These are phyloP conservation scores for Apiospora hydei DNA, from an alignment of 2,329 filamentous ascomycete species.

Conservation along the genomic window DNA sequence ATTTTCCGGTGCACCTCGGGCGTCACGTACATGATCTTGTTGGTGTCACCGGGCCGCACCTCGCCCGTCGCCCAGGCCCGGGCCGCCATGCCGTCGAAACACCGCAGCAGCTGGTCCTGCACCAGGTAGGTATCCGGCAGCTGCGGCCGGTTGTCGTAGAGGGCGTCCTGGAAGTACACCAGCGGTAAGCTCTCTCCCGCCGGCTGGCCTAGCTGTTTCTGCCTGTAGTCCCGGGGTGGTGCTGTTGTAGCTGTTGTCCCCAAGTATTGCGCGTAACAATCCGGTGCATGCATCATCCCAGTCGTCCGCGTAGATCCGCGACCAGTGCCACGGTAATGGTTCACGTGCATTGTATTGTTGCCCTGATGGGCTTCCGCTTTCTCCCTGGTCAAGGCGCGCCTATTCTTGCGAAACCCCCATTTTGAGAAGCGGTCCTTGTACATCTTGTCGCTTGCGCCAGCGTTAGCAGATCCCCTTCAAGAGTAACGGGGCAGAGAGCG, in stretches of 20 bases:
- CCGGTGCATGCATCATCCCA: neutral
- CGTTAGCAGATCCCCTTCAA: constrained; percentile 2
- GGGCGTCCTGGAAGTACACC: neutral
- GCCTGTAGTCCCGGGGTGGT: neutral
- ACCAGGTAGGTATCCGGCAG: constrained; percentile 16
- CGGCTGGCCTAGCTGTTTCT: neutral
- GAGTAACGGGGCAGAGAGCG: neutral
- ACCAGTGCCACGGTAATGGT: neutral
- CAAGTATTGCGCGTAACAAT: neutral
- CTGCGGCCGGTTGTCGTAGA: constrained; percentile 13
- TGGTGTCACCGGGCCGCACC: neutral
- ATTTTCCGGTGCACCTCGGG: neutral
- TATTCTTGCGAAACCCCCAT: constrained; percentile 13
- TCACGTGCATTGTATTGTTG: neutral
- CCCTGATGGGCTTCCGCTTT: neutral
- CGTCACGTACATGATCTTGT: constrained; percentile 4
- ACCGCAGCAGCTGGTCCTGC: constrained; percentile 13
- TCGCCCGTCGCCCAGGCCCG: neutral
- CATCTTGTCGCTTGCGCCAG: constrained; percentile 21
- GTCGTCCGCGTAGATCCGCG: neutral
- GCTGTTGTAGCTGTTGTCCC: neutral
- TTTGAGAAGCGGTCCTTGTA: constrained; percentile 17
- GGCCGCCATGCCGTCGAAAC: neutral
- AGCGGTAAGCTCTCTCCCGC: neutral
- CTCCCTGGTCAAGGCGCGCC: neutral